A percentile compares a stretch with the other conserved stretches of the same genome.
Evolutionary conservation across 805 yeast species (phyloP).

Genomic region (Debaryomyces tyrocola): DNA sequence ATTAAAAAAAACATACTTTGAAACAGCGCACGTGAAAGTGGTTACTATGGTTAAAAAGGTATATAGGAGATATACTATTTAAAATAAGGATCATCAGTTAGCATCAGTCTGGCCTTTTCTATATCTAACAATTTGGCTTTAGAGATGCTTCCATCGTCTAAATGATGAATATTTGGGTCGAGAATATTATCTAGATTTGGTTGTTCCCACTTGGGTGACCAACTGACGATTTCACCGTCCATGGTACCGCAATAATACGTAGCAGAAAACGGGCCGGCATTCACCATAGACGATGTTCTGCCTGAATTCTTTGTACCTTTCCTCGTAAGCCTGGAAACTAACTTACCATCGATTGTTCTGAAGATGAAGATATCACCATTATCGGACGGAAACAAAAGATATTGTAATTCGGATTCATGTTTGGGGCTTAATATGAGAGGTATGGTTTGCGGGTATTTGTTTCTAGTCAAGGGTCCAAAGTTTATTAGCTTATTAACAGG

Average conservation of each 20-base stretch:
- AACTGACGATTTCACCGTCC: conserved; percentile 63
- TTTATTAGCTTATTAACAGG: conserved; percentile 63
- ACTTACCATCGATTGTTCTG: conserved; percentile 59
- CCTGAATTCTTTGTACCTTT: conserved; percentile 39
- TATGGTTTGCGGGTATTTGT: conserved; percentile 50
- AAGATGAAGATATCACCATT: conserved; percentile 67
- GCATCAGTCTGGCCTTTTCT: conserved; percentile 2
- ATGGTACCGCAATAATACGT: conserved; percentile 60
- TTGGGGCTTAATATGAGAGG: conserved; percentile 54
- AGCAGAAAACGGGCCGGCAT: conserved; percentile 44
- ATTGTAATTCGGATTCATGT: conserved; percentile 54
- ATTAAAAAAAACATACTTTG: too few relatives aligned
- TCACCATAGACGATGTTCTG: conserved; percentile 53
- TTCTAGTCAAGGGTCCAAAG: conserved; percentile 76
- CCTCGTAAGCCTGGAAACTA: conserved; percentile 56
- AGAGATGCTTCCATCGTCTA: neutral
- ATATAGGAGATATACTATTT: neutral
- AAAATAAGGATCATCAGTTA: conserved; percentile 1
- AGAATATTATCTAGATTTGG: conserved; percentile 4
- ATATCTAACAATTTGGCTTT: neutral
- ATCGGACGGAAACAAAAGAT: conserved; percentile 71
- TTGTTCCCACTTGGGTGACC: conserved; percentile 41
- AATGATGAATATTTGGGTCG: neutral
- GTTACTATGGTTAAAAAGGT: too few relatives aligned
- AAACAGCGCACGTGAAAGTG: neutral